Evolutionary conservation across 345 rosid genomes (phyloP).

Genomic region (Rhizophora apiculata): DNA sequence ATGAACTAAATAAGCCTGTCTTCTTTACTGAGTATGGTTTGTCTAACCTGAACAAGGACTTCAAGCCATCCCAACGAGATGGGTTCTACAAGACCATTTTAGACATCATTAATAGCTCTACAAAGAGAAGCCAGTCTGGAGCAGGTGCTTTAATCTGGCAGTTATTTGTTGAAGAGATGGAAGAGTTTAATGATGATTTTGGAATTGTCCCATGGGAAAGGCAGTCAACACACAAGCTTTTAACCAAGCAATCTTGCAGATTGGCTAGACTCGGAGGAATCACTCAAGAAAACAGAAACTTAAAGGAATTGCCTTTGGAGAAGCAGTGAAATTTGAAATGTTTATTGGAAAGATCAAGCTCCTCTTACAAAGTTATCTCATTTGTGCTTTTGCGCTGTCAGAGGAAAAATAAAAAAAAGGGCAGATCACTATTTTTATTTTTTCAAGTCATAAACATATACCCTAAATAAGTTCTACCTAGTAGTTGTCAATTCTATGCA

Average conservation of each 20-base stretch:
- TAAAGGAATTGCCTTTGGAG: constrained; percentile 46
- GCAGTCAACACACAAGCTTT: constrained; percentile 47
- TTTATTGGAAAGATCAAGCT: background rate
- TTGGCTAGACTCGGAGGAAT: constrained; percentile 46
- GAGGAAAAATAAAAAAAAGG: background rate
- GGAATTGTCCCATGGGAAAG: constrained; percentile 82
- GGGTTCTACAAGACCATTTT: constrained; percentile 49
- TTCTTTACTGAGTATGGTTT: constrained; percentile 83
- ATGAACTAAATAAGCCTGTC: constrained; percentile 71
- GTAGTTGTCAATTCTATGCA: constrained; percentile 8
- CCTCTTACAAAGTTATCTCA: background rate
- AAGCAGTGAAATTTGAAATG: constrained; percentile 20
- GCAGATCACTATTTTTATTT: background rate
- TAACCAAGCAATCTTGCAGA: constrained; percentile 68
- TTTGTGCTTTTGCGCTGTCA: background rate
- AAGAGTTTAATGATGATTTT: constrained; percentile 74
- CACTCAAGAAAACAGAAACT: constrained; percentile 25
- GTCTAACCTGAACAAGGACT: constrained; percentile 73
- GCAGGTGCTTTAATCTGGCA: constrained; percentile 90
- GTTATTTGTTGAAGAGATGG: constrained; percentile 74
- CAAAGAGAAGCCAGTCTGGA: constrained; percentile 66
- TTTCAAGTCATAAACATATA: too few relatives aligned
- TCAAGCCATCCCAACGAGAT: constrained; percentile 55
- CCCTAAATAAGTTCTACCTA: background rate
- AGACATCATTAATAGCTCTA: constrained; percentile 61